Evolutionary conservation across 2,329 filamentous ascomycete genomes (phyloP), one percentile per base, ranked within the genome.

Genomic region (Rhinocladiella mackenziei): DNA sequence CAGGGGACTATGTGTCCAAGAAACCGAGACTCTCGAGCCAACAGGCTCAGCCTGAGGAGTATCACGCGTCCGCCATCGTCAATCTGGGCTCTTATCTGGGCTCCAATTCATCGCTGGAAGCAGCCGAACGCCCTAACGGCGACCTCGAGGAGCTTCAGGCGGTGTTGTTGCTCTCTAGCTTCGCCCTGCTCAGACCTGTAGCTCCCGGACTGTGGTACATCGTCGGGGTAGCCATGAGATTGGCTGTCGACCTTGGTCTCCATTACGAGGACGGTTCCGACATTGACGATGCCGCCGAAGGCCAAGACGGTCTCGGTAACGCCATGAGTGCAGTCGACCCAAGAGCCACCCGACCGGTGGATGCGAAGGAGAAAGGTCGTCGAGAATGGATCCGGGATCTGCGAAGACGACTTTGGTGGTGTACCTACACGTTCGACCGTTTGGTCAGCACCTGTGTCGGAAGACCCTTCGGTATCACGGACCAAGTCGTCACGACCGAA

Each of bases 181-280:
- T 97, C 72, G 91, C 91, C 5, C 73, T 98, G 36, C 74, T 97
- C 51, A 78, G 91, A 42, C 92, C 92, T 1, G 89, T 97, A 15
- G 88, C 91, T 1, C 91, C 91, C 0, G 92, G 92, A 10, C 70
- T 97, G 32, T 97, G 91, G 91, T 97, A 97, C 65, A 97, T 97
- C 50, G 86, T 94, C 48, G 92, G 92, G 8, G 89, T 96, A 31
- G 91, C 91, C 4, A 84, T 94, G 48, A 83, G 92, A 26, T 68
- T 97, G 39, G 91, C 88, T 5, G 84, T 97, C 15, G 92, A 97
- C 62, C 74, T 97, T 2, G 92, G 92, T 7, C 71, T 97, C 19
- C 89, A 97, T 64, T 89, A 91, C 55, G 92, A 97, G 64, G 91
- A 96, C 56, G 88, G 86, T 15, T 81, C 80, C 25, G 78, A 80